phyloP scores from a whole-genome alignment of 2,329 filamentous ascomycete genomes.

The Fusarium subglutinans region DNA sequence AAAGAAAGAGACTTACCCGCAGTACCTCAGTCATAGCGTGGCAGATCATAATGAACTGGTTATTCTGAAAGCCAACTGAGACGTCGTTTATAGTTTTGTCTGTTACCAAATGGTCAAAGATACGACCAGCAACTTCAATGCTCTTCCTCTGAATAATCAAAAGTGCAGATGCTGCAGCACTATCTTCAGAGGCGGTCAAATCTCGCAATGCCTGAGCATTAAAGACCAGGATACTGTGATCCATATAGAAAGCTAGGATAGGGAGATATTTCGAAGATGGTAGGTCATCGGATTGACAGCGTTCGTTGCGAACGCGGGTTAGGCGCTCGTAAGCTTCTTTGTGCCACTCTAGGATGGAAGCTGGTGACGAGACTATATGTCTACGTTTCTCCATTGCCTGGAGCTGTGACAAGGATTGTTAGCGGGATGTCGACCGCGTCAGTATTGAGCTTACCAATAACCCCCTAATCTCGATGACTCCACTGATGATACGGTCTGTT shows the following conservation, averaged over 20 bases:
- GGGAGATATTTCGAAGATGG: conserved; percentile 4
- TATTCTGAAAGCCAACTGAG: conserved; percentile 8
- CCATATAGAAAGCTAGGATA: neutral
- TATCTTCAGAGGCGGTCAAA: neutral
- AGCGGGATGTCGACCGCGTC: rapidly evolving
- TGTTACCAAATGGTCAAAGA: neutral
- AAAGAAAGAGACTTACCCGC: neutral
- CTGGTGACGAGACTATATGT: neutral
- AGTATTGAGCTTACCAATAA: neutral
- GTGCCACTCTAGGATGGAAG: conserved; percentile 9
- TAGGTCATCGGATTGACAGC: neutral
- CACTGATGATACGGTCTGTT: conserved; percentile 7
- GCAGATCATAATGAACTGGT: conserved; percentile 13
- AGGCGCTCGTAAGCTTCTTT: neutral
- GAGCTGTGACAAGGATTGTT: neutral
- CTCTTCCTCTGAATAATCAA: neutral
- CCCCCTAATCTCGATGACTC: neutral
- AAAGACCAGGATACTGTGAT: neutral
- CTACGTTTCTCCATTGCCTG: conserved; percentile 7
- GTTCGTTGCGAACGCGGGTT: neutral
- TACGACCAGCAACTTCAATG: neutral
- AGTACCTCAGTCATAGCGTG: conserved; percentile 1
- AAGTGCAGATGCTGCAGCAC: neutral
- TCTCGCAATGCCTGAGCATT: conserved; percentile 5
- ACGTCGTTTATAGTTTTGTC: conserved; percentile 3